Evolutionary conservation across 2,329 filamentous ascomycete species (phyloP), one percentile per base, ranked within the genome.

Genomic region (Graphilbum ipis-grandicollis): DNA sequence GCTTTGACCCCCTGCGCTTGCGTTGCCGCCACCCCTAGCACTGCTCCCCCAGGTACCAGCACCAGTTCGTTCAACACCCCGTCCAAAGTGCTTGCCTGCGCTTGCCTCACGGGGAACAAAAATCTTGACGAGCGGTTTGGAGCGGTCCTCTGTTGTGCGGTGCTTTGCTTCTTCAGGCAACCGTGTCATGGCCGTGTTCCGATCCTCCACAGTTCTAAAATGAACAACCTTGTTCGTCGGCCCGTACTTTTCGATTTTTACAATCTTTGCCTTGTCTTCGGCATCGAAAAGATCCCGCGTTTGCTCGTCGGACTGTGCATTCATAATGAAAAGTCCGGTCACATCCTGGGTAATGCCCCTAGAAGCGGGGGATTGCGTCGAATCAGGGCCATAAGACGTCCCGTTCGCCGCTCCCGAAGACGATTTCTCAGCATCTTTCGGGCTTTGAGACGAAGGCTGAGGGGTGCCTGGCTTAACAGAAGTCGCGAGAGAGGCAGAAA

Each of bases 291-390:
- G 65, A 25, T 82, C 76, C 39, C 79, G 77, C 28, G 83, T 79
- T 42, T 86, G 81, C 23, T 93, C 82, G 45, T 88, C 82, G 37
- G 71, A 79, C 48, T 76, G 81, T 18, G 86, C 75, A 50, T 86
- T 86, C 60, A 81, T 82, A 42, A 98, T 76, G 56, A 94, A 98
- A 17, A 98, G 70, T 34, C 82, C 88, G 49, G 84, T 78, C 47
- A 79, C 83, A 46, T 70, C 73, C 50, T 84, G 68, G 15, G 67
- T 59, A 32, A 64, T 51, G 26, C 60, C 68, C 52, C 81, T 78
- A 21, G 68, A 60, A 7, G 68, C 68, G 14, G 72, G 67, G 2
- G 72, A 71, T n/a, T 66, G 57, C 3, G 62, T 57, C 12, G 67
- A 58, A 33, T 73, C 70, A 5, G 65, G 54, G 12, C 58, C 62